Evolutionary conservation across 305 asterid genomes (phyloP).

Genomic region (Plantago coronopus): DNA sequence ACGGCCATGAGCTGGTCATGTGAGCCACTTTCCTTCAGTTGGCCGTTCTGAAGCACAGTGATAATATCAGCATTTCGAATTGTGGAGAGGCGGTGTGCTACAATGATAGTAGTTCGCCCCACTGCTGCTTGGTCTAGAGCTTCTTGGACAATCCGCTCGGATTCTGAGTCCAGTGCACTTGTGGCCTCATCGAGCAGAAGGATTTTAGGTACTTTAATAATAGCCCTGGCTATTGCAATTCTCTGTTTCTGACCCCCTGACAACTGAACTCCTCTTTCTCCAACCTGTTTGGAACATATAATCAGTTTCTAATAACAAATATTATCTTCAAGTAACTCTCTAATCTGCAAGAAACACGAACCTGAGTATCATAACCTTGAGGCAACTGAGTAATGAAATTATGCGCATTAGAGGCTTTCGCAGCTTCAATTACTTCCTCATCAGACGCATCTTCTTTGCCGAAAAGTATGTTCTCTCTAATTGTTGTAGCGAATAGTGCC

Average conservation of each 20-base stretch:
- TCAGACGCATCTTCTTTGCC: slow-evolving; percentile 82
- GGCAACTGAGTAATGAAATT: slow-evolving; percentile 82
- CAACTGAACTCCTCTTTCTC: slow-evolving; percentile 90
- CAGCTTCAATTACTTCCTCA: slow-evolving; percentile 76
- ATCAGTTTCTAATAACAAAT: no score
- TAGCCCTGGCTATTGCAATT: slow-evolving; percentile 90
- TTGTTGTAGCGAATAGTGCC: slow-evolving; percentile 78
- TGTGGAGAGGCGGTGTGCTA: slow-evolving; percentile 95
- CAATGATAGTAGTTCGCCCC: slow-evolving; percentile 83
- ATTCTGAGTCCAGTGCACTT: slow-evolving; percentile 83
- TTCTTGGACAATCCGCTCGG: slow-evolving; percentile 77
- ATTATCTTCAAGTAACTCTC: slow-evolving; percentile 19
- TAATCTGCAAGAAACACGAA: slow-evolving; percentile 45
- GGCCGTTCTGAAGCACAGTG: slow-evolving; percentile 66
- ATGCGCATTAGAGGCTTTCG: slow-evolving; percentile 97
- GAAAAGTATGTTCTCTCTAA: slow-evolving; percentile 78
- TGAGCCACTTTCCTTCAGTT: slow-evolving; percentile 63
- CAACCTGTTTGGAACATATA: slow-evolving; percentile 46
- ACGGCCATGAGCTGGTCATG: slow-evolving; percentile 55
- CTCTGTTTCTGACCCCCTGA: slow-evolving; percentile 98
- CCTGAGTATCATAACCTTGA: slow-evolving; percentile 92
- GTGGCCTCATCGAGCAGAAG: slow-evolving; percentile 97
- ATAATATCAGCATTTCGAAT: slow-evolving; percentile 76
- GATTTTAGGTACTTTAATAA: slow-evolving; percentile 69
- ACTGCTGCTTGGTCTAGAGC: slow-evolving; percentile 83